Evolutionary conservation across 1,139 yeast species (phyloP).

Genomic region (Debaryomycetaceae sp.): DNA sequence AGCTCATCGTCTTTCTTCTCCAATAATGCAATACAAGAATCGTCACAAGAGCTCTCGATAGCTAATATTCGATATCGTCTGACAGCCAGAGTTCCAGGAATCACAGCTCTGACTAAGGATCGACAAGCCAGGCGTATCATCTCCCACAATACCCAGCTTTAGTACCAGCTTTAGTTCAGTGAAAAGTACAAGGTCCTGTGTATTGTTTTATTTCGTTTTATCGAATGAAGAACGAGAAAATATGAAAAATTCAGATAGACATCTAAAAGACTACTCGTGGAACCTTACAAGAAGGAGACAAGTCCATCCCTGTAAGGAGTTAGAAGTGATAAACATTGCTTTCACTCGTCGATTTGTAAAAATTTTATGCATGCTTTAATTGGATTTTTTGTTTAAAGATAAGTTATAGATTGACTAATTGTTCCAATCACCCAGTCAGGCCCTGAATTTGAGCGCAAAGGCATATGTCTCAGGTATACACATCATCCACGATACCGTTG

Average conservation of each 20-base stretch:
- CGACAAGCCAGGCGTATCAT: background rate
- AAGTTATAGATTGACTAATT: too few species aligned
- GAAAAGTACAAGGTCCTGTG: conserved; percentile 1
- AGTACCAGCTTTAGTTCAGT: conserved; percentile 1
- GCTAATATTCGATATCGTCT: conserved; percentile 65
- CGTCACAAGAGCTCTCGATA: conserved; percentile 93
- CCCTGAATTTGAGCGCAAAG: background rate
- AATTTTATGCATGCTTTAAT: background rate
- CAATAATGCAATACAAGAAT: conserved; percentile 80
- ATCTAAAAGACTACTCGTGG: background rate
- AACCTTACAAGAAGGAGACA: too few species aligned
- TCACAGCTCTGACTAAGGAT: background rate
- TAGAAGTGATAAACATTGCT: background rate
- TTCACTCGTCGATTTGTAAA: background rate
- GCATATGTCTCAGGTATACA: conserved; percentile 29
- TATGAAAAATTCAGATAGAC: background rate
- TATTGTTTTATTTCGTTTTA: background rate
- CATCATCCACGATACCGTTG: conserved; percentile 46
- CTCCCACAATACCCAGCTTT: background rate
- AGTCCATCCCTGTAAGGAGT: too few species aligned
- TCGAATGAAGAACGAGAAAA: conserved; percentile 3
- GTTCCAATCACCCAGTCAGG: too few species aligned
- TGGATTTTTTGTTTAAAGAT: background rate
- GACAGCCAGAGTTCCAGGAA: background rate
- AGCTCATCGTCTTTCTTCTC: conserved; percentile 37